Percentiles rank a stretch among this genome's conserved stretches.
Conservation (phyloP, 148 eudicot species). For the Rhododendron griersonianum region DNA sequence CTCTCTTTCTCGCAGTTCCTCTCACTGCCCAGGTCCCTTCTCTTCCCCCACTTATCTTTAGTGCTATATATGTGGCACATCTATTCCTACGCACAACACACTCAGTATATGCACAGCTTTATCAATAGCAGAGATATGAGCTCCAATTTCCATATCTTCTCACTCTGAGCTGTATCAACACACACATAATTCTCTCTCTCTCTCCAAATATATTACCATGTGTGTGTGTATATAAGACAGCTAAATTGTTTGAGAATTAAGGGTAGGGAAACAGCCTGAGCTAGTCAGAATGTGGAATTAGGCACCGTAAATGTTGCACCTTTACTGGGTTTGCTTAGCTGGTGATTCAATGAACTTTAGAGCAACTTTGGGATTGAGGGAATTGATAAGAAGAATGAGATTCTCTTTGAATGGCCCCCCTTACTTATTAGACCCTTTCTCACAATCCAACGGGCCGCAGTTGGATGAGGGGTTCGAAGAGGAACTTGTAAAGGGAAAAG, state of each 20-base stretch:
- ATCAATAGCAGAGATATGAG: background rate
- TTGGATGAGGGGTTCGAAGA: background rate
- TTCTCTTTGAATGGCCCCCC: background rate
- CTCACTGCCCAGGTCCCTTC: slow-evolving; percentile 30
- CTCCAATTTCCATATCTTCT: background rate
- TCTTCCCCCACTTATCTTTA: background rate
- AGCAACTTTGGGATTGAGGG: background rate
- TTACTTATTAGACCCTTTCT: background rate
- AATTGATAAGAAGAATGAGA: background rate
- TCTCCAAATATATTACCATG: background rate
- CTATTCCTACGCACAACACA: background rate
- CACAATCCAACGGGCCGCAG: background rate
- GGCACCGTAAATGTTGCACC: background rate
- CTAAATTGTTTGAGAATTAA: background rate
- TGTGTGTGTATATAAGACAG: background rate
- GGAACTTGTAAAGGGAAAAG: background rate
- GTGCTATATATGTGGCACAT: background rate
- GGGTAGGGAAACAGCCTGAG: background rate
- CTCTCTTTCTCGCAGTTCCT: slow-evolving; percentile 38
- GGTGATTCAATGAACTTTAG: background rate
- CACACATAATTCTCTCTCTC: background rate
- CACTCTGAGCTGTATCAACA: background rate
- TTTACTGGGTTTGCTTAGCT: background rate
- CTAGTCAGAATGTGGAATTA: background rate
- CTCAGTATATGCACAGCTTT: background rate